Percentiles rank a stretch among this genome's conserved stretches.
phyloP scores from a whole-genome alignment of 768 basidiomycete species.

The Suillus cothurnatus region DNA sequence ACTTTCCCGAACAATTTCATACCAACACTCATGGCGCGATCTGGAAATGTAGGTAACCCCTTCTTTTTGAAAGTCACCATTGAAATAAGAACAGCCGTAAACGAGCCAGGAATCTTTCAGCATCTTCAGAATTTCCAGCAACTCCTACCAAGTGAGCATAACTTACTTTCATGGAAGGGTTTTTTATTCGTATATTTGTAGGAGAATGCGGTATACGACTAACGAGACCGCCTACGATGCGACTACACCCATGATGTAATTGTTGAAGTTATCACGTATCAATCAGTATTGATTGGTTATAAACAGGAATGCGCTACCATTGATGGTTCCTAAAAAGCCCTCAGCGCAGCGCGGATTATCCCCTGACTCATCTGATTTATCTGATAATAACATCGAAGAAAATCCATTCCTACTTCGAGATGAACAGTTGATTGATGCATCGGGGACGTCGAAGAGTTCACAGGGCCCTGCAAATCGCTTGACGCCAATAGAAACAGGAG shows the following conservation, averaged over 20 bases:
- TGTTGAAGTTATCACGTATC: neutral
- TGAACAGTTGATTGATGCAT: neutral
- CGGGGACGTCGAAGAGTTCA: neutral
- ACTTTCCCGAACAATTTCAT: neutral
- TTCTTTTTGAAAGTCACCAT: conserved; percentile 1
- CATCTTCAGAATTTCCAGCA: conserved; percentile 9
- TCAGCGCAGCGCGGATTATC: neutral
- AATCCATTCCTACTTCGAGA: neutral
- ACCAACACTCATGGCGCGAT: neutral
- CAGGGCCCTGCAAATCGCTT: conserved; percentile 17
- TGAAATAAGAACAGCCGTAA: conserved; percentile 22
- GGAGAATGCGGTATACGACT: neutral
- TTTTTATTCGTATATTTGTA: neutral
- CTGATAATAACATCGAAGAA: neutral
- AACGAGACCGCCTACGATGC: neutral
- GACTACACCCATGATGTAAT: conserved; percentile 7
- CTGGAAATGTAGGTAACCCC: neutral
- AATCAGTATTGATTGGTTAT: neutral
- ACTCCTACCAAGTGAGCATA: conserved; percentile 27
- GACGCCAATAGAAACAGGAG: conserved; percentile 12
- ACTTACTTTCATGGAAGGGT: neutral
- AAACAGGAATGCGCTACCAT: conserved; percentile 8
- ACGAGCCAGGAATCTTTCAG: conserved; percentile 25
- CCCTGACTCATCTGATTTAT: neutral
- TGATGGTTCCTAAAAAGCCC: neutral